Base-by-base conservation (phyloP, 148 eudicot species). In the Dianthus caryophyllus region DNA sequence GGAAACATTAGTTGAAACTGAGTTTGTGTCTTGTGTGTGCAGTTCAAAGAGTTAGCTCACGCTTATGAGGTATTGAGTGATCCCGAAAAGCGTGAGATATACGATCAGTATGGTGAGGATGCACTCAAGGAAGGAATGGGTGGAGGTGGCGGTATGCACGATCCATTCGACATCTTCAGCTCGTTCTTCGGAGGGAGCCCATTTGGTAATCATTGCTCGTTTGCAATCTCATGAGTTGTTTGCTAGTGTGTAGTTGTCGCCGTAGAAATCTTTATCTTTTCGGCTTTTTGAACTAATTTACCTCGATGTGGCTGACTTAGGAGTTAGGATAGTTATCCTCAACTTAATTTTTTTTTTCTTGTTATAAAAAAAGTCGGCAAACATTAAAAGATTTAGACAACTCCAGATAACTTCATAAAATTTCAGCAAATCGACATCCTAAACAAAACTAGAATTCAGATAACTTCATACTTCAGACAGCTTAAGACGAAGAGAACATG, bases 51-150 rank as follows among this genome's bases (percentile, higher is more conserved):
- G 84, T 67, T 86, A 63, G 86, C 88, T 38, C 88, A 84, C 22
- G 91, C 91, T 38, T 86, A 86, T 78, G 91, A 86, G 77, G 88
- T 86, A 12, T 56, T 86, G 61, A 86, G 84, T 72, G 91, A 86
- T 55, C 83, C 86, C 0, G 91, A 84, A 63, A 86, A 86, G 81
- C 91, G 91, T 59, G 86, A 81, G 74, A 79, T 84, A 15, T 86
- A 84, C 65, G 88, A 86, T 67, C 80, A 86, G 57, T 86, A 86
- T 61, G 91, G 91, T 57, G 91, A 86, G 71, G 88, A 86, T 78
- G 91, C 91, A 38, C 88, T 86, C 78, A 86, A 86, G 78, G 90
- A 86, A 79, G 90, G 90, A 79, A 86, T 86, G 90, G 90, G 87
- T 12, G 85, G 91, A 24, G 88, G 91, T 27, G 86, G 83, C 16